phyloP scores from a whole-genome alignment of 768 basidiomycete genomes.

The Tephrocybe sp. region DNA sequence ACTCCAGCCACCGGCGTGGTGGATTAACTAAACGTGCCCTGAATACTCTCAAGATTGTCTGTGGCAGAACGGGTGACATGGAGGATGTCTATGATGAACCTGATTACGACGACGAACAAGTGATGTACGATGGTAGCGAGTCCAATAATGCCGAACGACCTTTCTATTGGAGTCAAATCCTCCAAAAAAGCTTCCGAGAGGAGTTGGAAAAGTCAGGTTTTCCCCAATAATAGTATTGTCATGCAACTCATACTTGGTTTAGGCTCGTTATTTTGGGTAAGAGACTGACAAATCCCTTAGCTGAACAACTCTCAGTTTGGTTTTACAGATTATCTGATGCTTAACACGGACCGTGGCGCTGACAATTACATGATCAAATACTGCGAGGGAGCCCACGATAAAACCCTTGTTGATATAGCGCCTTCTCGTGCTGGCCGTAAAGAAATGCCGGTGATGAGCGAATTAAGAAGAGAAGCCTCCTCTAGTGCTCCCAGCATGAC shows the following conservation, averaged over 20 bases:
- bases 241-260: conserved; percentile 9
- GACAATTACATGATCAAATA: conserved; percentile 95
- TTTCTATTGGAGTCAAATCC: conserved; percentile 79
- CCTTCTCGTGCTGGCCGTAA: conserved; percentile 65
- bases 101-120: conserved; percentile 73
- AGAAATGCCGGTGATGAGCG: conserved; percentile 74
- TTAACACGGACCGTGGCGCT: conserved; percentile 85
- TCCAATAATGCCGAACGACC: conserved; percentile 50
- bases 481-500: conserved; percentile 33
- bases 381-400: conserved; percentile 79
- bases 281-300: conserved; percentile 5
- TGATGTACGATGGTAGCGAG: conserved; percentile 65
- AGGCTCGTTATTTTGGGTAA: conserved; percentile 84
- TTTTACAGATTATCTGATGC: conserved; percentile 78
- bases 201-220: conserved; percentile 78
- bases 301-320: background rate
- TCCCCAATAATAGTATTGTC: background rate
- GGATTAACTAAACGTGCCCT: conserved; percentile 65
- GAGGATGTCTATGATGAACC: conserved; percentile 68
- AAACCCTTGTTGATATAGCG: conserved; percentile 73
- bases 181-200: conserved; percentile 82
- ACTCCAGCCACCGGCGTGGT: conserved; percentile 75
- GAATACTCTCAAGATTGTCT: conserved; percentile 72
- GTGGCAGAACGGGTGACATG: conserved; percentile 77
- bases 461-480: conserved; percentile 45